These are phyloP conservation scores for Crithidia fasciculata DNA, from an alignment of 208 protist genomes.

Conservation along the genomic window DNA sequence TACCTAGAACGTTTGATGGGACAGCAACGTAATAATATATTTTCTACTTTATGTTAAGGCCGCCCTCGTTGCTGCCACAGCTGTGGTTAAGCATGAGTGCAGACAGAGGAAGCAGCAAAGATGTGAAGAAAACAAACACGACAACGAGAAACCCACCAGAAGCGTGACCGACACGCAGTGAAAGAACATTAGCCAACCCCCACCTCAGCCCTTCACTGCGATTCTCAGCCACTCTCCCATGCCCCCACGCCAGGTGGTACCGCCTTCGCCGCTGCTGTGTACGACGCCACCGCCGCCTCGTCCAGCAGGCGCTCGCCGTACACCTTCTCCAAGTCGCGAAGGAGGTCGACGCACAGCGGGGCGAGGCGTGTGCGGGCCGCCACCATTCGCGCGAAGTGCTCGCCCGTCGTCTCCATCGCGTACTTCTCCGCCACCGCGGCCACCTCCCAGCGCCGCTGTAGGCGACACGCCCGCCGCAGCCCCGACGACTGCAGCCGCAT, in stretches of 20 bases:
- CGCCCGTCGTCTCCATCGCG: constrained; percentile 55
- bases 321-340: constrained; percentile 57
- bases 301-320: constrained; percentile 67
- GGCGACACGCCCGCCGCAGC: constrained; percentile 44
- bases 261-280: background rate
- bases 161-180: too few relatives aligned
- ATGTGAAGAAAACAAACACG: too few relatives aligned
- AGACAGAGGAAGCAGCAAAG: too few relatives aligned
- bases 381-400: constrained; percentile 53
- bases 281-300: constrained; percentile 6
- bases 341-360: constrained; percentile 39
- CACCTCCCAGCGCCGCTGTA: constrained; percentile 82
- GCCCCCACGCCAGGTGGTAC: background rate
- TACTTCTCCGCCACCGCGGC: constrained; percentile 54
- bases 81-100: too few relatives aligned
- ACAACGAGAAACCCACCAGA: too few relatives aligned
- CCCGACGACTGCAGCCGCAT: constrained; percentile 50
- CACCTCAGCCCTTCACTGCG: too few relatives aligned
- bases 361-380: constrained; percentile 49
- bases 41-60: too few relatives aligned
- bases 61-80: too few relatives aligned
- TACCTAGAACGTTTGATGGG: too few relatives aligned
- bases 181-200: too few relatives aligned
- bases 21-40: too few relatives aligned
- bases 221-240: background rate